These are phyloP conservation scores for Penicillium brasilianum DNA, from an alignment of 2,329 filamentous ascomycete species.

Conservation along the genomic window DNA sequence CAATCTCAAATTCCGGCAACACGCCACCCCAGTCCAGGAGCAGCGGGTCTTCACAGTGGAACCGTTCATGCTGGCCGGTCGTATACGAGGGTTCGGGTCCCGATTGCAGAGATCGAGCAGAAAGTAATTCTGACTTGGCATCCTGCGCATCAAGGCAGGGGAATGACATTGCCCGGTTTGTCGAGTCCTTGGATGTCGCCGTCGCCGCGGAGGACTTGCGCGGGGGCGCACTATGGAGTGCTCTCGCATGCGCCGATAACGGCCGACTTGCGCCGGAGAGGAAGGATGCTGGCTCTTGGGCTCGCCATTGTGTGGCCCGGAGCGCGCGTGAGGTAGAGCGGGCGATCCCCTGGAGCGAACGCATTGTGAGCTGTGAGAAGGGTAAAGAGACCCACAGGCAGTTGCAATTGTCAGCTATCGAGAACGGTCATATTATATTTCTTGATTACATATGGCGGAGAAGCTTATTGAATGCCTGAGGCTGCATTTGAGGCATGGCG, in stretches of 20 bases:
- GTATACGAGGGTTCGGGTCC: slow-evolving; percentile 96
- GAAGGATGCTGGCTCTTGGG: slow-evolving; percentile 7
- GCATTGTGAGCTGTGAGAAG: slow-evolving; percentile 22
- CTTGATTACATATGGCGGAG: slow-evolving; percentile 18
- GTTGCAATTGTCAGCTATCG: slow-evolving; percentile 6
- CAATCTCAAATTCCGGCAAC: slow-evolving; percentile 83
- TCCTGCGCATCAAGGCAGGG: slow-evolving; percentile 88
- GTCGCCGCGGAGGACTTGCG: slow-evolving; percentile 25
- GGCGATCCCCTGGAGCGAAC: slow-evolving; percentile 26
- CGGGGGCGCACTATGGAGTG: slow-evolving; percentile 28
- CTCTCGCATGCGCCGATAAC: slow-evolving; percentile 28
- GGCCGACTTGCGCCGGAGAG: slow-evolving; percentile 21
- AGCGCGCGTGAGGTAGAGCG: slow-evolving; percentile 28
- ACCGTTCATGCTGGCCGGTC: slow-evolving; percentile 79
- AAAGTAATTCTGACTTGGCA: slow-evolving; percentile 74
- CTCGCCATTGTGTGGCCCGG: slow-evolving; percentile 24
- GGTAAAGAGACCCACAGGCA: slow-evolving; percentile 2
- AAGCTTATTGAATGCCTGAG: slow-evolving; percentile 23
- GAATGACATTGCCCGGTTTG: slow-evolving; percentile 86
- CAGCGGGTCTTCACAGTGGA: slow-evolving; percentile 74
- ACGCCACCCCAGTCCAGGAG: slow-evolving; percentile 93
- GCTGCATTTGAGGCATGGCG: slow-evolving; percentile 21
- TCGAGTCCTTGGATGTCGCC: slow-evolving; percentile 48
- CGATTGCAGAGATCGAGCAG: slow-evolving; percentile 67
- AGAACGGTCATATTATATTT: slow-evolving; percentile 14